Evolutionary conservation across 2,329 filamentous ascomycete species (phyloP).

Genomic region (Neoarthrinium moseri): DNA sequence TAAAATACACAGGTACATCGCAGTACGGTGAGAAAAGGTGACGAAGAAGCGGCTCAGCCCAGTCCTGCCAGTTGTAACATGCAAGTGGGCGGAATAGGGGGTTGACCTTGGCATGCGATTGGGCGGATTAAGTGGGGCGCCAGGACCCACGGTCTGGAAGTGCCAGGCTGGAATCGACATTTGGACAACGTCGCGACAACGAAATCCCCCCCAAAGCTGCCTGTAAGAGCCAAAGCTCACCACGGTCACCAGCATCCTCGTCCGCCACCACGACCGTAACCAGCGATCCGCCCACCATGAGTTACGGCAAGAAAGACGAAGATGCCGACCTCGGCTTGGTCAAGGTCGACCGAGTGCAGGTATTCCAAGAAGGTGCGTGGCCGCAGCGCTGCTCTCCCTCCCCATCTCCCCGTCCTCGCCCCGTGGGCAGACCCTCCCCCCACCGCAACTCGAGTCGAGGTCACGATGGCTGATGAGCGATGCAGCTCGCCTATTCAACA

Average conservation of each 20-base stretch:
- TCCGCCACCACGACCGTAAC: conserved; percentile 17
- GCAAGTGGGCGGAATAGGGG: not conserved
- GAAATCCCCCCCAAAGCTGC: conserved; percentile 20
- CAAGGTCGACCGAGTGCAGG: conserved; percentile 95
- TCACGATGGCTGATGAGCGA: conserved; percentile 34
- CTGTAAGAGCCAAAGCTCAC: conserved; percentile 13
- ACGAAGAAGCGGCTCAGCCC: too few relatives aligned
- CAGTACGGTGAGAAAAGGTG: too few relatives aligned
- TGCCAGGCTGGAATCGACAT: conserved; percentile 9
- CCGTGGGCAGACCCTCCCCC: too few relatives aligned
- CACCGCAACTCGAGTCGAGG: conserved; percentile 5
- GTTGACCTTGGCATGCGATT: not conserved
- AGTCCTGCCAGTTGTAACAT: too few relatives aligned
- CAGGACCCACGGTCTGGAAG: conserved; percentile 2
- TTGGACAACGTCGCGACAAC: conserved; percentile 14
- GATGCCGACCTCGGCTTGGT: conserved; percentile 91
- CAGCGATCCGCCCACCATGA: conserved; percentile 63
- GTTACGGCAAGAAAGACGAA: conserved; percentile 99
- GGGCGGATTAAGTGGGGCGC: conserved; percentile 1
- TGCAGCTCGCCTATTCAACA: conserved; percentile 93
- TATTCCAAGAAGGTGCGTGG: conserved; percentile 92
- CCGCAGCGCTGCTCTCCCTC: too few relatives aligned
- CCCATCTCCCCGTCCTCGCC: too few relatives aligned
- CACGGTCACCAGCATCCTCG: conserved; percentile 18
- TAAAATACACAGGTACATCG: too few relatives aligned